Evolutionary conservation across 306 rosid genomes (phyloP).

Genomic region (Carpinus viminea): DNA sequence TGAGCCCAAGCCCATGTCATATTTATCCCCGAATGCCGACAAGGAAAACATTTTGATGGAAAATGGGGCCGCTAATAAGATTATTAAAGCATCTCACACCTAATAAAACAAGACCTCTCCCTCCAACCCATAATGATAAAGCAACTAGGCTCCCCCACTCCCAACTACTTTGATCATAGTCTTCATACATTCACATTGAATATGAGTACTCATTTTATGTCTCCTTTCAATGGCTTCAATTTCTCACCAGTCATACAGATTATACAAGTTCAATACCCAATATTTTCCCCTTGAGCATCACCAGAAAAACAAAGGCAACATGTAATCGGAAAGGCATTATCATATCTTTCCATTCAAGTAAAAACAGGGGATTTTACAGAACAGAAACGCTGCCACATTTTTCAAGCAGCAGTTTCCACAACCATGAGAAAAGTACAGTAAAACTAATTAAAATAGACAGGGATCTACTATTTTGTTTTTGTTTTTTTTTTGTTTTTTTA

Average conservation of each 20-base stretch:
- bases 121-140: no score
- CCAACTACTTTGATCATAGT: no score
- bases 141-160: no score
- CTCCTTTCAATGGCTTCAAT: no score
- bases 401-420: slow-evolving; percentile 37
- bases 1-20: not conserved
- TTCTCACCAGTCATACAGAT: no score
- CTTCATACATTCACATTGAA: no score
- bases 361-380: slow-evolving; percentile 29
- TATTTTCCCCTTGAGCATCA: not conserved
- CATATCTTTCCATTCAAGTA: slow-evolving; percentile 17
- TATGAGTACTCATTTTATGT: no score
- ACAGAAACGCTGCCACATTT: slow-evolving; percentile 36
- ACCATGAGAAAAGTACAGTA: slow-evolving; percentile 33
- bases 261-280: not conserved
- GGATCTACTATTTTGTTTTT: slow-evolving; percentile 29
- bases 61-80: no score
- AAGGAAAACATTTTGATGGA: not conserved
- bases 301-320: not conserved
- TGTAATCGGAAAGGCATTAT: not conserved
- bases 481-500: slow-evolving; percentile 17
- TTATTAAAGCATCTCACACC: no score
- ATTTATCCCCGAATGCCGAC: not conserved
- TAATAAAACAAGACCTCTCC: no score
- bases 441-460: slow-evolving; percentile 22